Evolutionary conservation across 2,329 filamentous ascomycete genomes (phyloP), one percentile per base, ranked within the genome.

Genomic region (Claviceps maximensis): DNA sequence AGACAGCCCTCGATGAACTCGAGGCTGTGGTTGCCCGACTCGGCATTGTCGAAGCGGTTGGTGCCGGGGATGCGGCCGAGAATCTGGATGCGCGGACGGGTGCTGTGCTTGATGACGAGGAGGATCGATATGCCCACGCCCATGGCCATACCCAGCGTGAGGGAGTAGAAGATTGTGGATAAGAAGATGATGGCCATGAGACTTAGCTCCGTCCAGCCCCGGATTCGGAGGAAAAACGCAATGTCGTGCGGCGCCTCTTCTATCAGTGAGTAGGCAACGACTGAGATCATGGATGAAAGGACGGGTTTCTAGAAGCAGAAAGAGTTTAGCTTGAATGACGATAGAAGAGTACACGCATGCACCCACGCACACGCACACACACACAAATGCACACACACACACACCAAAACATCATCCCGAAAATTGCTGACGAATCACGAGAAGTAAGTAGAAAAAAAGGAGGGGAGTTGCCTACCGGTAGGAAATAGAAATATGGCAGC

Each of bases 201-300:
- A 1, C 78, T 75, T 1, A 98, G 76, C 63, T 97, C 93, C 1
- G 81, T 84, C 81, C 86, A 95, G 53, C 90, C 91, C 31, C 82
- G 80, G 56, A 98, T 91, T 50, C 78, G 80, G 54, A 87, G 70
- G 73, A 97, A 98, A 75, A 97, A 98, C 49, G 77, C 74, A 56
- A 98, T 82, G 67, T 98, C 93, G 62, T 93, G 86, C 0, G 93
- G 93, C 13, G 88, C 89, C 74, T 98, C 93, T 72, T 98, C 93
- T 56, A 97, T 87, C 7, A 98, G 78, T 21, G 89, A 93, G 73
- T 86, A 95, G 21, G 93, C 93, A 27, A 98, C 91, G 2, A 96
- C 91, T 15, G 87, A 90, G 56, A 98, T 95, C 82, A 97, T 93
- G 19, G 91, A 80, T 19, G 84, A 95, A 21, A 98, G 78, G 1